phyloP scores from a whole-genome alignment of 768 basidiomycete species.

The Suillus hirtellus region DNA sequence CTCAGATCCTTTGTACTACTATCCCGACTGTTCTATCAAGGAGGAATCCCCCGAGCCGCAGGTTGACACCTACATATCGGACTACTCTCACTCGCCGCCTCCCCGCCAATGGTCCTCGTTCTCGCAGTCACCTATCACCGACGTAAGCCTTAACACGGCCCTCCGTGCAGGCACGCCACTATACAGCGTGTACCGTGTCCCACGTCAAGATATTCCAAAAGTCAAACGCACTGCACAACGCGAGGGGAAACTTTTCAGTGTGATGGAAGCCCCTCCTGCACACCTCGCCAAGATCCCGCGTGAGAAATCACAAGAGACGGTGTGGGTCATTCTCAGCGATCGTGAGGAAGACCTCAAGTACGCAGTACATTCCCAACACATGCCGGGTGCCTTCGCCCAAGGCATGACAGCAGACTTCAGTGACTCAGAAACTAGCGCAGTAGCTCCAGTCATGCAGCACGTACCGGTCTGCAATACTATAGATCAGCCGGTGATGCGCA shows the following conservation, averaged over 20 bases:
- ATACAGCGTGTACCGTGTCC: slow-evolving; percentile 36
- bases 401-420: slow-evolving; percentile 9
- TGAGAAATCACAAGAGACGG: slow-evolving; percentile 22
- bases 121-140: slow-evolving; percentile 27
- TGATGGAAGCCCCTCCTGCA: slow-evolving; percentile 27
- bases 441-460: not conserved
- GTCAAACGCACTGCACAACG: slow-evolving; percentile 28
- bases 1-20: slow-evolving; percentile 4
- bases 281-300: slow-evolving; percentile 25
- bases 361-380: slow-evolving; percentile 34
- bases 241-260: slow-evolving; percentile 33
- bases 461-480: not conserved
- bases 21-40: slow-evolving; percentile 1
- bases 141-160: slow-evolving; percentile 26
- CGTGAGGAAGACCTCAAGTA: slow-evolving; percentile 33
- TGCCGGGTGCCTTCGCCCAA: slow-evolving; percentile 29
- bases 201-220: slow-evolving; percentile 27
- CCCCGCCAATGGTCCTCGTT: slow-evolving; percentile 28
- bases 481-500: not conserved
- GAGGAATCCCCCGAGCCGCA: slow-evolving; percentile 15
- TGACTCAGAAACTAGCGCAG: slow-evolving; percentile 16
- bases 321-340: slow-evolving; percentile 35
- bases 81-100: slow-evolving; percentile 22
- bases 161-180: slow-evolving; percentile 33
- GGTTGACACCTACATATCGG: slow-evolving; percentile 16